A percentile compares a stretch with the other conserved stretches of the same genome.
phyloP scores from a whole-genome alignment of 176 grass and related monocot genomes.

The Canna indica region DNA sequence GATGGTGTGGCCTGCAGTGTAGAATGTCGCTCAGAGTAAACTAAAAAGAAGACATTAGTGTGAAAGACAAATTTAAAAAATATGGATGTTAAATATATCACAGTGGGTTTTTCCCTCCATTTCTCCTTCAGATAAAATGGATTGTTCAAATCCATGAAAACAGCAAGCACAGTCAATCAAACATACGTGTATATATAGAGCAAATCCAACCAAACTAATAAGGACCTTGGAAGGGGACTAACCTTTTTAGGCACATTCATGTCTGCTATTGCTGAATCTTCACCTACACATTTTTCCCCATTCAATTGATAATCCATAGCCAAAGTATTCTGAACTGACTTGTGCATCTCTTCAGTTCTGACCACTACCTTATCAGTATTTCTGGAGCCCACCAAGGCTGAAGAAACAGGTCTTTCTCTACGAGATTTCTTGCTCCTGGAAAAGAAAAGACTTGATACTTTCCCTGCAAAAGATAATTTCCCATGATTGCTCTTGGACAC shows the following conservation, averaged over 20 bases:
- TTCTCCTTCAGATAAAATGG: not conserved
- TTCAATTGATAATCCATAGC: not conserved
- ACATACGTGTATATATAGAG: not conserved
- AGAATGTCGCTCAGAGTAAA: not conserved
- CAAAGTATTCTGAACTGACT: not conserved
- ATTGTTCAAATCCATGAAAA: not conserved
- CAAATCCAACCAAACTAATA: not conserved
- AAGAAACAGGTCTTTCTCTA: slow-evolving; percentile 38
- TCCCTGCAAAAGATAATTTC: slow-evolving; percentile 70
- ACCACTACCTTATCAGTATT: slow-evolving; percentile 9
- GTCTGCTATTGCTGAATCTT: not conserved
- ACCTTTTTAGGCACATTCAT: slow-evolving; percentile 5
- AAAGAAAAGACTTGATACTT: slow-evolving; percentile 86
- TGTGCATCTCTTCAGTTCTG: slow-evolving; percentile 17
- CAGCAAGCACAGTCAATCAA: not conserved
- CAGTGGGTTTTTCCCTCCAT: too few species aligned
- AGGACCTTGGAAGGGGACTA: not conserved
- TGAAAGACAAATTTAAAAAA: slow-evolving; percentile 5
- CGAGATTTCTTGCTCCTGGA: slow-evolving; percentile 41
- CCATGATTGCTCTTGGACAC: slow-evolving; percentile 34
- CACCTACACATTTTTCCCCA: not conserved
- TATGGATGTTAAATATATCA: not conserved
- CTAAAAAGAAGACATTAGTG: not conserved
- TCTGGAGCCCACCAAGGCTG: slow-evolving; percentile 13
- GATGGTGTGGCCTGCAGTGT: slow-evolving; percentile 33